These are phyloP conservation scores for Platanthera zijinensis DNA, from an alignment of 106 monocot genomes.

Conservation along the genomic window DNA sequence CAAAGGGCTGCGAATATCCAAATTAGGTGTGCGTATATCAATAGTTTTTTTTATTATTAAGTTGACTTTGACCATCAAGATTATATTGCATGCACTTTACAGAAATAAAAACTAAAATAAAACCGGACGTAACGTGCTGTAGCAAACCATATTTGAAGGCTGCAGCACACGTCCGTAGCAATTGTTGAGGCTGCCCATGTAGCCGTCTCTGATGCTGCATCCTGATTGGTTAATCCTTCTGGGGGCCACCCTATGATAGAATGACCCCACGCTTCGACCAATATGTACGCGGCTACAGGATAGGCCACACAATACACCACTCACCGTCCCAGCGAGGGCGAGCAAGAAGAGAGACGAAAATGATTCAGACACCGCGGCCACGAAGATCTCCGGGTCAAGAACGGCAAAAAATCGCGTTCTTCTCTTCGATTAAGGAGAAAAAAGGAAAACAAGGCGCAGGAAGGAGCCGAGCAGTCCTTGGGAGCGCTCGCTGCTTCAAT, in stretches of 20 bases:
- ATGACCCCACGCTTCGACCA: background rate
- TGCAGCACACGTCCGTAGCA: background rate
- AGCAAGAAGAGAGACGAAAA: slow-evolving; percentile 6
- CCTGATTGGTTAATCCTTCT: background rate
- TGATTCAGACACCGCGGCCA: slow-evolving; percentile 10
- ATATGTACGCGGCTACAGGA: background rate
- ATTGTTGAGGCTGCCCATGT: background rate
- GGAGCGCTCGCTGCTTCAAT: background rate
- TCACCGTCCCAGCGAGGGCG: background rate
- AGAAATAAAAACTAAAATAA: background rate
- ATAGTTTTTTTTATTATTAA: background rate
- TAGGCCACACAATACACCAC: background rate
- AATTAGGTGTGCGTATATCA: too few relatives aligned
- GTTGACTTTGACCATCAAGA: background rate
- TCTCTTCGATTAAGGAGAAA: background rate
- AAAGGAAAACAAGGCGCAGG: background rate
- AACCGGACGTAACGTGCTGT: background rate
- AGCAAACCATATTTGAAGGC: background rate
- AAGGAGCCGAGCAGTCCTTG: background rate
- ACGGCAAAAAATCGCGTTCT: background rate
- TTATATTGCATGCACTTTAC: background rate
- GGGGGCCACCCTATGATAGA: background rate
- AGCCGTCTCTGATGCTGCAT: background rate
- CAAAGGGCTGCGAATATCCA: too few relatives aligned
- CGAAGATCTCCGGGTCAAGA: slow-evolving; percentile 5